Conservation (phyloP, 108 stramenopile genomes). For the Nitzschia sp. region DNA sequence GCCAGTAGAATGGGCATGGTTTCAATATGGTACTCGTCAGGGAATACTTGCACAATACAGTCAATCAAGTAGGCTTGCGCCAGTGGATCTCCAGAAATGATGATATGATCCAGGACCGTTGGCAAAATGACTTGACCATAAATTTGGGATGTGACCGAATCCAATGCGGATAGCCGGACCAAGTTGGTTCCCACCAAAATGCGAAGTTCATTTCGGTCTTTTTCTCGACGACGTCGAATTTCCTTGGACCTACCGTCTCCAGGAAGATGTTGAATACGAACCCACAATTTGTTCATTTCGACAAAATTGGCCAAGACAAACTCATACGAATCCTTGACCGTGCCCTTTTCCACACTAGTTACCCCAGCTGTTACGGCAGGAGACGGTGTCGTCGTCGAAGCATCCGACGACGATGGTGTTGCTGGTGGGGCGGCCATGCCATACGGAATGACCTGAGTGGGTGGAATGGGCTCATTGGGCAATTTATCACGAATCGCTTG, state of each 20-base stretch:
- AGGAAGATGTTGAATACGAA: slow-evolving; percentile 94
- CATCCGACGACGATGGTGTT: neutral
- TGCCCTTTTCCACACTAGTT: slow-evolving; percentile 44
- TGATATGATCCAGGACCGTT: slow-evolving; percentile 86
- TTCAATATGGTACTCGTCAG: slow-evolving; percentile 96
- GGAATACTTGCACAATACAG: slow-evolving; percentile 98
- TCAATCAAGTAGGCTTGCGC: slow-evolving; percentile 99
- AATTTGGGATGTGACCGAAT: slow-evolving; percentile 86
- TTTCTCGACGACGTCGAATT: slow-evolving; percentile 88
- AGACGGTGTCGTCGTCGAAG: slow-evolving; percentile 4
- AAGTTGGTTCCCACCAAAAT: slow-evolving; percentile 97
- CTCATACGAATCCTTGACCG: slow-evolving; percentile 90
- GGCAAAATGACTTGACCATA: slow-evolving; percentile 88
- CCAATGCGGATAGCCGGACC: slow-evolving; percentile 91
- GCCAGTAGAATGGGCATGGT: slow-evolving; percentile 91
- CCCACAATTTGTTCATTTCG: slow-evolving; percentile 99
- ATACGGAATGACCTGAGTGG: slow-evolving; percentile 5
- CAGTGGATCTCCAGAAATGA: slow-evolving; percentile 90
- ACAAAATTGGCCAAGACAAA: slow-evolving; percentile 94
- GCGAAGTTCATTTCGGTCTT: slow-evolving; percentile 95
- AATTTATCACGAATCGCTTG: slow-evolving; percentile 91
- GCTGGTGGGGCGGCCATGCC: neutral
- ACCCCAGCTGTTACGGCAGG: slow-evolving; percentile 17
- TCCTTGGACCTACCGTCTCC: slow-evolving; percentile 80
- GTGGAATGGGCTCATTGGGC: slow-evolving; percentile 74